Evolutionary conservation across 805 yeast genomes (phyloP), one percentile per base, ranked within the genome.

Genomic region (Suhomyces sp.): DNA sequence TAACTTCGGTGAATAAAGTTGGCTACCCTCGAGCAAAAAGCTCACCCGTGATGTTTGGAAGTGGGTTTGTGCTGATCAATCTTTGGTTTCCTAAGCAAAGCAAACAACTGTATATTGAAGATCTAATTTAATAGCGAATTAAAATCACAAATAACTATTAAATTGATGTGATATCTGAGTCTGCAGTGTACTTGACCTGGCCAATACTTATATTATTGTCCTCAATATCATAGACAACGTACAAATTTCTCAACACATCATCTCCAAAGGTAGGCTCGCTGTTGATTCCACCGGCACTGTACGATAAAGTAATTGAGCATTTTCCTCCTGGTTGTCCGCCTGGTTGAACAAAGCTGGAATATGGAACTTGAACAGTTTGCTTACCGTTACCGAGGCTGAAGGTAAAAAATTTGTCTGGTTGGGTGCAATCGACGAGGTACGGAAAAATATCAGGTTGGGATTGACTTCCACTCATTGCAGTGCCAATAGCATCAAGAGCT

Each of bases 141-240:
- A 19, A 19, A 19, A 19, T 19, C 19, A 19, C 19, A 19, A 19
- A 19, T 19, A 19, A 19, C 19, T 19, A 19, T 19, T 19, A 3
- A 19, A 19, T 19, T 19, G 19, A 19, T 19, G 19, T 19, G 19
- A 19, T 19, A 19, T 19, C 19, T 19, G 19, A 19, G 19, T 19
- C 19, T 19, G 19, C 19, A 19, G 19, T 19, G 19, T 19, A 19
- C 19, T 19, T 19, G 19, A 19, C 19, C 19, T 76, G 81, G 4
- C 84, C 85, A n/a, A 81, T 40, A 1, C 76, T 76, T 22, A 81
- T 59, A 49, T 72, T 72, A 31, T 67, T 60, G 44, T 71, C 67
- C 31, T 78, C 84, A 46, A 83, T 62, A 64, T 84, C 86, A 53
- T 75, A 84, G 45, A 82, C 85, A 40, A 78, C 73, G 58, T 19